phyloP scores from a whole-genome alignment of 805 yeast genomes.

The Metschnikowia koreensis region DNA sequence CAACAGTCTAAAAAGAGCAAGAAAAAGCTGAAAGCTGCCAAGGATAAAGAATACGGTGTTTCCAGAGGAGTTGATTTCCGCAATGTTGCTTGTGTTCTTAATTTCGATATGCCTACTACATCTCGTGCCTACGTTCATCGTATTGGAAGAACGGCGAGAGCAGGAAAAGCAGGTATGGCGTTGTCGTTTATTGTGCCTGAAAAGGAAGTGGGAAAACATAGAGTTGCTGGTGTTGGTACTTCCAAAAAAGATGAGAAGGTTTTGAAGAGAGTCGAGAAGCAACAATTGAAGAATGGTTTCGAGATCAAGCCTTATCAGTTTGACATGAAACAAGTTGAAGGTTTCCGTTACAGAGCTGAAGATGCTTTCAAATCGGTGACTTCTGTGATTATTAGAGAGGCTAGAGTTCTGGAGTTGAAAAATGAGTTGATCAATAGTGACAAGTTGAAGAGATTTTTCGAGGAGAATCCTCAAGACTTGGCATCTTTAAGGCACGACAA shows the following conservation, averaged over 20 bases:
- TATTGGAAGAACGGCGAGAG: slow-evolving; percentile 96
- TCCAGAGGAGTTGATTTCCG: slow-evolving; percentile 96
- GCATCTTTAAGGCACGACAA: slow-evolving; percentile 87
- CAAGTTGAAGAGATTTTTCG: slow-evolving; percentile 89
- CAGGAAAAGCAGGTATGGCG: slow-evolving; percentile 93
- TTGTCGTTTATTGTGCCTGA: slow-evolving; percentile 85
- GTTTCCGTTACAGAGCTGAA: slow-evolving; percentile 93
- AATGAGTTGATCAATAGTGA: slow-evolving; percentile 85
- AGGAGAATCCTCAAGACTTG: slow-evolving; percentile 95
- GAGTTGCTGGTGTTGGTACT: slow-evolving; percentile 64
- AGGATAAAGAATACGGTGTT: slow-evolving; percentile 84
- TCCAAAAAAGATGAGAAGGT: slow-evolving; percentile 87
- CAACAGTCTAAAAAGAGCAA: slow-evolving; percentile 8
- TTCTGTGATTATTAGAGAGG: slow-evolving; percentile 84
- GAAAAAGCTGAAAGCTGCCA: slow-evolving; percentile 30
- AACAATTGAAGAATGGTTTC: slow-evolving; percentile 70
- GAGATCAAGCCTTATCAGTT: slow-evolving; percentile 85
- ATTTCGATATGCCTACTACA: slow-evolving; percentile 89
- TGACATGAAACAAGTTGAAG: slow-evolving; percentile 88
- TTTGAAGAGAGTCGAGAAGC: slow-evolving; percentile 68
- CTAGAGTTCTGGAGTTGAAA: slow-evolving; percentile 84
- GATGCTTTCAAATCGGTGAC: slow-evolving; percentile 97
- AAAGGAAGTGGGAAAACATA: slow-evolving; percentile 86
- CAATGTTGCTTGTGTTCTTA: slow-evolving; percentile 93
- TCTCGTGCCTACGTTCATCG: slow-evolving; percentile 90